Evolutionary conservation across 495 filamentous ascomycete species (phyloP).

Genomic region (Podospora tetraspora): DNA sequence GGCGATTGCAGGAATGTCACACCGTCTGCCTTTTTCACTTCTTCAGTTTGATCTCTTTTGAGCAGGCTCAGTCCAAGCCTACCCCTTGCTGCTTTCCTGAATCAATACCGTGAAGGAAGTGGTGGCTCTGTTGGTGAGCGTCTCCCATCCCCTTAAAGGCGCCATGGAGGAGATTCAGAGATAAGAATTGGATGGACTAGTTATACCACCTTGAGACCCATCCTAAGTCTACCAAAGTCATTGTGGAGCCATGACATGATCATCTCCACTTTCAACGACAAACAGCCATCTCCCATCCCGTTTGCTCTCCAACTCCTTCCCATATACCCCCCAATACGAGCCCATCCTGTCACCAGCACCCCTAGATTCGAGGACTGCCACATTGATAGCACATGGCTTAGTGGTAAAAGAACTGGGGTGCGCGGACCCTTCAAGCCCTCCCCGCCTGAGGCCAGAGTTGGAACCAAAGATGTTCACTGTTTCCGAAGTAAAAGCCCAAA

Average conservation of each 20-base stretch:
- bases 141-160: no score
- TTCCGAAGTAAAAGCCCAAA: neutral
- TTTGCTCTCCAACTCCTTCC: neutral
- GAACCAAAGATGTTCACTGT: neutral
- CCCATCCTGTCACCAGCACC: neutral
- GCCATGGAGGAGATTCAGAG: neutral
- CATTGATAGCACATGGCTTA: neutral
- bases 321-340: neutral
- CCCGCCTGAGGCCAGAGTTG: neutral
- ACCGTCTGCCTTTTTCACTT: neutral
- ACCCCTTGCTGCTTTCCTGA: neutral
- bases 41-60: neutral
- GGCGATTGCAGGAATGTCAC: neutral
- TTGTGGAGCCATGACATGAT: no score
- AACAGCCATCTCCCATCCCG: neutral
- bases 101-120: neutral
- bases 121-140: neutral
- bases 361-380: neutral
- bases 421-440: neutral
- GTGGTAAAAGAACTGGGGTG: neutral
- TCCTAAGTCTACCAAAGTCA: neutral
- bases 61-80: neutral
- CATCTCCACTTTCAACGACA: neutral
- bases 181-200: neutral
- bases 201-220: no score